Percentiles rank a stretch among this genome's conserved stretches.
phyloP scores from a whole-genome alignment of 257 asterid species.

The Pogostemon cablin region DNA sequence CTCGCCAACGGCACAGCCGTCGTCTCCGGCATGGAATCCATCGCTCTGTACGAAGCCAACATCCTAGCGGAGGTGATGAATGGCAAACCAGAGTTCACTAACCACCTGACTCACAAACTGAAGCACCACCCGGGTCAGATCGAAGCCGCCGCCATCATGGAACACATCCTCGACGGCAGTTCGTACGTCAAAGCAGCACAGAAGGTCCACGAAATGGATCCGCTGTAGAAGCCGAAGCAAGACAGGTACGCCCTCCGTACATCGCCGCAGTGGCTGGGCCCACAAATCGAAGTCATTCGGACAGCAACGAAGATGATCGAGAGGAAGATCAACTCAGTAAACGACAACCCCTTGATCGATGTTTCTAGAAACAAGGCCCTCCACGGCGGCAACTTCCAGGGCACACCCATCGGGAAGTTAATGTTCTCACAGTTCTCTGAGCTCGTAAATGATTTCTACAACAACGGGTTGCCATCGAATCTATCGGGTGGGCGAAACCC shows the following conservation, averaged over 20 bases:
- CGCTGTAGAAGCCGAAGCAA: constrained; percentile 55
- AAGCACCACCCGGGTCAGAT: constrained; percentile 67
- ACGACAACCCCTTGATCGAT: constrained; percentile 58
- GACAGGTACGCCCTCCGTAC: constrained; percentile 59
- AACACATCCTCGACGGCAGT: constrained; percentile 54
- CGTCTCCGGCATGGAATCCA: constrained; percentile 58
- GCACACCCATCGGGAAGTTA: constrained; percentile 55
- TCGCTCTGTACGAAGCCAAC: constrained; percentile 55
- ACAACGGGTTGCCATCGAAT: constrained; percentile 55
- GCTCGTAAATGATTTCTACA: constrained; percentile 56
- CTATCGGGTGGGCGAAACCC: constrained; percentile 60
- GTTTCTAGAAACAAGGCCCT: constrained; percentile 57
- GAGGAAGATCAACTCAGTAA: constrained; percentile 55
- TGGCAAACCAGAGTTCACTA: constrained; percentile 61
- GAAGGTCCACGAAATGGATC: constrained; percentile 47
- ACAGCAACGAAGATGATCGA: constrained; percentile 60
- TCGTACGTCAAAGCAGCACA: constrained; percentile 48
- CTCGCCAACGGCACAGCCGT: constrained; percentile 63
- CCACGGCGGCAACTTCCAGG: constrained; percentile 66
- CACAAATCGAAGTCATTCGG: constrained; percentile 56
- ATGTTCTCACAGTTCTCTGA: constrained; percentile 58
- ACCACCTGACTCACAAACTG: constrained; percentile 58
- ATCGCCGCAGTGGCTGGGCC: constrained; percentile 65
- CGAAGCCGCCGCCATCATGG: constrained; percentile 65
- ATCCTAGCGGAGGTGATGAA: constrained; percentile 63